Evolutionary conservation across 2,329 filamentous ascomycete genomes (phyloP).

Genomic region (Neocucurbitaria cava): DNA sequence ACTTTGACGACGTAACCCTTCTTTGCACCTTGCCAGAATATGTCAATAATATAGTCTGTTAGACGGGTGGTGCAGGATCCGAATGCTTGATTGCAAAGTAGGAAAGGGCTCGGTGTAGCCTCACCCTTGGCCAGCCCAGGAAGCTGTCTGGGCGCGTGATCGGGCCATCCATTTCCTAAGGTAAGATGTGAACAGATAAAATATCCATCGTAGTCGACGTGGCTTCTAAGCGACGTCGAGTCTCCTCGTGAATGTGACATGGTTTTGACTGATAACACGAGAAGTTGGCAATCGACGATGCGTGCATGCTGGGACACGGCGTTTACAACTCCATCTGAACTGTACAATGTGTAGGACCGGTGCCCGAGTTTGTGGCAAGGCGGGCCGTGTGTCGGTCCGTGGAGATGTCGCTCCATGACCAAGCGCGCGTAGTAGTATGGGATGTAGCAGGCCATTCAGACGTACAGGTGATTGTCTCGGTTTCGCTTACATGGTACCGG

Average conservation of each 20-base stretch:
- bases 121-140: conserved; percentile 19
- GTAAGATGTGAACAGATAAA: conserved; percentile 20
- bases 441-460: conserved; percentile 2
- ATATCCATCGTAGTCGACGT: conserved; percentile 7
- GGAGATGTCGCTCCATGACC: conserved; percentile 29
- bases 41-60: conserved; percentile 27
- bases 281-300: conserved; percentile 24
- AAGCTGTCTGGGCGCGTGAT: conserved; percentile 12
- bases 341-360: background rate
- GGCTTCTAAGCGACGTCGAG: conserved; percentile 10
- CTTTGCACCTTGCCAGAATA: conserved; percentile 16
- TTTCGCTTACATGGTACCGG: conserved; percentile 16
- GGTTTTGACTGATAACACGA: conserved; percentile 17
- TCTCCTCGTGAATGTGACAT: conserved; percentile 17
- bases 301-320: conserved; percentile 14
- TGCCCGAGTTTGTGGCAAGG: conserved; percentile 14
- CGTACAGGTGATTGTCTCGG: background rate
- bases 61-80: conserved; percentile 25
- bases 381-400: conserved; percentile 21
- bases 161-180: background rate
- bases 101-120: conserved; percentile 8
- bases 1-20: conserved; percentile 20
- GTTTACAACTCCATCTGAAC: background rate
- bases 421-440: conserved; percentile 24
- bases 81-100: conserved; percentile 14